Evolutionary conservation across 305 asterid genomes (phyloP).

Genomic region (Coffea humblotiana): DNA sequence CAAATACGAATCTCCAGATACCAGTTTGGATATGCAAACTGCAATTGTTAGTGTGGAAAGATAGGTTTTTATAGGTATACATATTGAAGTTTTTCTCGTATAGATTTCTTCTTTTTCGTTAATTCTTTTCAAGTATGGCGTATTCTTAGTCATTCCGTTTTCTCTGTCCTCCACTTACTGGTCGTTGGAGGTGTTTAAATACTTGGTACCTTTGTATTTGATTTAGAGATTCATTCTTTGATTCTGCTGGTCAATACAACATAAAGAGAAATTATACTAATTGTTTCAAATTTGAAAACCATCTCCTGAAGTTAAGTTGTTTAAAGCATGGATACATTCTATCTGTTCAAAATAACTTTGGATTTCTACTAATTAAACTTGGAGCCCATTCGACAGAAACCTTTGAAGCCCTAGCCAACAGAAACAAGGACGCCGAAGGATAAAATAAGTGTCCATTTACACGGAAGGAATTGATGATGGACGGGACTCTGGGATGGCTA

Average conservation of each 20-base stretch:
- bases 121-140: neutral
- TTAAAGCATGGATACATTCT: neutral
- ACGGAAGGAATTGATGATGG: neutral
- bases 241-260: neutral
- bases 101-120: neutral
- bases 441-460: too few species aligned
- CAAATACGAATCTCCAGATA: constrained; percentile 33
- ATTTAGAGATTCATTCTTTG: neutral
- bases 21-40: constrained; percentile 15
- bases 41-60: constrained; percentile 33
- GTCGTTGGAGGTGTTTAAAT: neutral
- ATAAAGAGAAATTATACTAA: neutral
- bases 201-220: neutral
- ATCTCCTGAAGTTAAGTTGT: neutral
- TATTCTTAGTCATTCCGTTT: constrained; percentile 4
- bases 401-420: neutral
- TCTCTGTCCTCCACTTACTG: neutral
- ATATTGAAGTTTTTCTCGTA: neutral
- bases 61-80: constrained; percentile 22
- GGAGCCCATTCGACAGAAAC: neutral
- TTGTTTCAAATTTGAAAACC: neutral
- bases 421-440: too few species aligned
- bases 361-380: neutral
- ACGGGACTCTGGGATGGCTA: neutral
- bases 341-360: neutral